Conservation (phyloP, 805 yeast genomes). For the Candida tallmaniae region DNA sequence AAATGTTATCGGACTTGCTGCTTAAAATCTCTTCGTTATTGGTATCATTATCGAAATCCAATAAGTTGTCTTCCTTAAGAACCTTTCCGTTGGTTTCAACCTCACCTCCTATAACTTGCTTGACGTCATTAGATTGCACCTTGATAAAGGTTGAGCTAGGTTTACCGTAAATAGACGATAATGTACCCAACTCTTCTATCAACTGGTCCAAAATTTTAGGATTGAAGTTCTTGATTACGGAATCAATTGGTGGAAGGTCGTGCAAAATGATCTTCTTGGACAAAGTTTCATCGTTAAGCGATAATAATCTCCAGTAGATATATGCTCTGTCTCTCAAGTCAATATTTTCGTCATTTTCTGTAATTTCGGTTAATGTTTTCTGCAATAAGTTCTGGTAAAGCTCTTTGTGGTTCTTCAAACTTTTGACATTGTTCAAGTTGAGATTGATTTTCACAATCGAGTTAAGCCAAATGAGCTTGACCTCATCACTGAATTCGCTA, state of each 20-base stretch:
- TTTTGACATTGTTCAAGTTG: constrained; percentile 9
- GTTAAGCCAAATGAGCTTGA: constrained; percentile 58
- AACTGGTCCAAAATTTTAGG: constrained; percentile 64
- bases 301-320: constrained; percentile 70
- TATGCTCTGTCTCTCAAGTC: constrained; percentile 80
- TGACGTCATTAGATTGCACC: constrained; percentile 25
- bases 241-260: constrained; percentile 64
- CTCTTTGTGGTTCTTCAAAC: no score
- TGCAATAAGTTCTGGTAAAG: constrained; percentile 46
- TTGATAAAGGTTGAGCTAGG: constrained; percentile 66
- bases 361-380: constrained; percentile 55
- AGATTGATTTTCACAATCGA: constrained; percentile 56
- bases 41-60: constrained; percentile 68
- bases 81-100: constrained; percentile 36
- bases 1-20: no score
- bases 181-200: constrained; percentile 70
- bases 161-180: constrained; percentile 86
- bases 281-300: constrained; percentile 27
- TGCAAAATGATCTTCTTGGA: constrained; percentile 54
- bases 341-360: constrained; percentile 62
- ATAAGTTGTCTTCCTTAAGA: constrained; percentile 72
- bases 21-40: constrained; percentile 19
- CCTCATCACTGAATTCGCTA: constrained; percentile 52
- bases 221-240: constrained; percentile 69
- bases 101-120: constrained; percentile 10